A percentile compares a stretch with the other conserved stretches of the same genome.
These are phyloP conservation scores for Podaxis sp. DNA, from an alignment of 768 basidiomycete species.

Conservation along the genomic window DNA sequence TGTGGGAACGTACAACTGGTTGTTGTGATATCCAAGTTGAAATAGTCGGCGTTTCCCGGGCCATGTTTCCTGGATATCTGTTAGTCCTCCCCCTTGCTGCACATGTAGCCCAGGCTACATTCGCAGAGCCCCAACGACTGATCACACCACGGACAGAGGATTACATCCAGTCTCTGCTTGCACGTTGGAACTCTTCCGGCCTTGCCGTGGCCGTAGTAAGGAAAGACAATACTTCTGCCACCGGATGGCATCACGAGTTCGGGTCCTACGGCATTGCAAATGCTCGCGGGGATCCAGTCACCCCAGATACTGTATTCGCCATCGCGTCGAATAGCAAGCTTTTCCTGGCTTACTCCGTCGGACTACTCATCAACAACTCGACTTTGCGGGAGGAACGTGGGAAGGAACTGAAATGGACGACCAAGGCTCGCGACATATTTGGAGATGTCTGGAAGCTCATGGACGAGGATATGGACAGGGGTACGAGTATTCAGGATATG, in stretches of 20 bases:
- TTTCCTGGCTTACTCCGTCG: constrained; percentile 37
- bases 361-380: constrained; percentile 38
- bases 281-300: constrained; percentile 33
- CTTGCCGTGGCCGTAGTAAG: constrained; percentile 40
- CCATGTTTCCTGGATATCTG: too few species aligned
- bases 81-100: not conserved
- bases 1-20: too few species aligned
- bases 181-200: constrained; percentile 39
- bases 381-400: constrained; percentile 30
- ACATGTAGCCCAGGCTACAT: not conserved
- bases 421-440: constrained; percentile 35
- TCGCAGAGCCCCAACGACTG: not conserved
- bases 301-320: constrained; percentile 43
- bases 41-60: too few species aligned
- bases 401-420: constrained; percentile 34
- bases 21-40: too few species aligned
- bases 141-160: constrained; percentile 20
- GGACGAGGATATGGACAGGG: constrained; percentile 35
- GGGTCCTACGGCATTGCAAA: constrained; percentile 37
- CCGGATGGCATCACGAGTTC: constrained; percentile 39
- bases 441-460: constrained; percentile 35
- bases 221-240: constrained; percentile 27
- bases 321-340: constrained; percentile 47
- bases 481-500: constrained; percentile 40
- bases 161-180: constrained; percentile 28